Evolutionary conservation across 257 asterid species (phyloP).

Genomic region (Catharanthus roseus): DNA sequence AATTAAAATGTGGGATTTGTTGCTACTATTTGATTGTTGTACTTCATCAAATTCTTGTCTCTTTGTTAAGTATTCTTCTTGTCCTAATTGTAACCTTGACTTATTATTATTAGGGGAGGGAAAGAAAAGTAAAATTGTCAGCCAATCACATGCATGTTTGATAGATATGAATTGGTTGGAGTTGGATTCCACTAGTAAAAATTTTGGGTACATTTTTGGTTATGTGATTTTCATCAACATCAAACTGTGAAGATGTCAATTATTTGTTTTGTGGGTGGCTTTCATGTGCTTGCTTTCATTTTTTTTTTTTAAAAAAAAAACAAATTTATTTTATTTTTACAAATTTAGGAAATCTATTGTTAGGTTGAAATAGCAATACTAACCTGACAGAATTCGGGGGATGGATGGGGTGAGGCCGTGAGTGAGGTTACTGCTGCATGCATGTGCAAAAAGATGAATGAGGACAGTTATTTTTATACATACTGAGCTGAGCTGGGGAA

Average conservation of each 20-base stretch:
- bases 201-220: constrained; percentile 14
- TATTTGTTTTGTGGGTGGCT: constrained; percentile 13
- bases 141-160: constrained; percentile 43
- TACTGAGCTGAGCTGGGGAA: not conserved
- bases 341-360: not conserved
- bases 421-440: constrained; percentile 17
- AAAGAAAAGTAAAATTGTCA: constrained; percentile 9
- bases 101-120: no score
- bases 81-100: no score
- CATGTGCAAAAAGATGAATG: constrained; percentile 44
- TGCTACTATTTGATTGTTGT: not conserved
- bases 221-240: not conserved
- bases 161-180: constrained; percentile 9
- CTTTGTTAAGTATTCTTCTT: constrained; percentile 20
- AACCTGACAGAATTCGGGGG: constrained; percentile 14
- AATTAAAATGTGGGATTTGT: no score
- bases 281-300: constrained; percentile 19
- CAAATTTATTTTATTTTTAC: no score
- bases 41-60: constrained; percentile 23
- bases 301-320: no score
- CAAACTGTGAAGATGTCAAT: constrained; percentile 14
- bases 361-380: not conserved
- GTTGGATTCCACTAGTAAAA: constrained; percentile 4
- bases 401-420: constrained; percentile 13
- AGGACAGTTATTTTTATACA: constrained; percentile 21